Conservation (phyloP, 768 basidiomycete genomes). For the Panus rudis region DNA sequence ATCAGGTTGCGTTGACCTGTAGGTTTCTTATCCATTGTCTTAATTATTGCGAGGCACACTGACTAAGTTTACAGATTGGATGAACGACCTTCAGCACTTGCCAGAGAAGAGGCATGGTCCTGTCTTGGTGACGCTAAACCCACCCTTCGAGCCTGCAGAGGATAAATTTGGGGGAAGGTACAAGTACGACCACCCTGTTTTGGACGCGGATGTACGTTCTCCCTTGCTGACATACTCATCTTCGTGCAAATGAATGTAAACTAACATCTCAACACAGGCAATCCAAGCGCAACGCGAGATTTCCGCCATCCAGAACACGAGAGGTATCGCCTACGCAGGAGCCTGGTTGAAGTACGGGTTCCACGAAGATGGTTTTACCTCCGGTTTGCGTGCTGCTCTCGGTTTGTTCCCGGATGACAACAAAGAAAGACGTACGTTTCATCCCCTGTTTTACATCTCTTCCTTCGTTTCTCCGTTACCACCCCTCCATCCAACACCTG, state of each 20-base stretch:
- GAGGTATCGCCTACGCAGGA: constrained; percentile 55
- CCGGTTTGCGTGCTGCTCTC: constrained; percentile 32
- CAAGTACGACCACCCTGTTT: constrained; percentile 63
- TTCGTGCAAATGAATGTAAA: background rate
- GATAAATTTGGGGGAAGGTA: constrained; percentile 34
- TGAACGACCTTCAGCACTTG: constrained; percentile 73
- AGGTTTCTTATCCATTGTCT: constrained; percentile 18
- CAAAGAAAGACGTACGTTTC: too few relatives aligned
- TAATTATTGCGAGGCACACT: too few relatives aligned
- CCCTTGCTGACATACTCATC: background rate
- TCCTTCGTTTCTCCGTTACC: too few relatives aligned
- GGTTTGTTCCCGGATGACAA: too few relatives aligned
- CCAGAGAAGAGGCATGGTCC: constrained; percentile 47
- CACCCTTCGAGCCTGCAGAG: constrained; percentile 52
- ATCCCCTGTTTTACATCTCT: too few relatives aligned
- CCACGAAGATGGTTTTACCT: constrained; percentile 72
- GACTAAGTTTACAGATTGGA: constrained; percentile 55
- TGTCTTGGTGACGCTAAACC: constrained; percentile 67
- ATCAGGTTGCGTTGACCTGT: constrained; percentile 61
- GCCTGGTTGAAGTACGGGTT: constrained; percentile 76
- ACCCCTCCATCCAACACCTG: too few relatives aligned
- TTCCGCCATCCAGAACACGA: constrained; percentile 50
- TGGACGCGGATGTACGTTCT: constrained; percentile 40
- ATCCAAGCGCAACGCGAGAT: constrained; percentile 49
- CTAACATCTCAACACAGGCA: constrained; percentile 28